Base-by-base conservation (phyloP, 306 rosid genomes). In the Dalbergia oliveri region DNA sequence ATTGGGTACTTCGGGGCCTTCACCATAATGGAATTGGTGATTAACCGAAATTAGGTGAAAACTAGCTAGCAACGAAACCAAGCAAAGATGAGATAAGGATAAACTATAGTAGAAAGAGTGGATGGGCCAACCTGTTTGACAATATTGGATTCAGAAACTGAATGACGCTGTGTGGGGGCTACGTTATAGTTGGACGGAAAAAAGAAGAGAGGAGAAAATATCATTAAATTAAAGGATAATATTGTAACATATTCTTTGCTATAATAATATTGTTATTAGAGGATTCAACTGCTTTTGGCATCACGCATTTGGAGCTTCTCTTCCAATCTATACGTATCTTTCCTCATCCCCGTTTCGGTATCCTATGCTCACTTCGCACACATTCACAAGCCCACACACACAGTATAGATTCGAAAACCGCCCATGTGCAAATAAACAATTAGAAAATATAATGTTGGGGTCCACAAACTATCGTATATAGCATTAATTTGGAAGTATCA, bases 281-380 rank as follows among this genome's bases (percentile, higher is more conserved):
- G 50, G 58, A 69, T 63, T 79, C 61, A 74, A 82, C 87, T 57
- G 83, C 77, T 88, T 89, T 88, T 84, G 93, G 89, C 89, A 79
- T 43, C 60, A 90, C 44, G 75, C 85, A 49, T 77, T 85, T 67
- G 91, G 91, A 86, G 77, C 70, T 83, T 81, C 74, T 9, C 60
- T 80, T 79, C 83, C 72, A 43, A 63, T 83, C 45, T 60, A 75
- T 57, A 73, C 69, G 82, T 72, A 81, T 84, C 82, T 90, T 80
- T 66, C 83, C 83, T 62, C 78, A 58, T 81, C 84, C 79, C 73
- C 77, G 80, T 80, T 65, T 74, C 41, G 86, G 89, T 65, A 86
- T 82, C 90, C 90, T 74, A 88, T 86, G 94, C 76, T 68, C 73
- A 23, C 34, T 64, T 47, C 61, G 47, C 86, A 18, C 37, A 10